Conservation (phyloP, 1,284 basidiomycete genomes). For the Phellopilus nigrolimitatus region DNA sequence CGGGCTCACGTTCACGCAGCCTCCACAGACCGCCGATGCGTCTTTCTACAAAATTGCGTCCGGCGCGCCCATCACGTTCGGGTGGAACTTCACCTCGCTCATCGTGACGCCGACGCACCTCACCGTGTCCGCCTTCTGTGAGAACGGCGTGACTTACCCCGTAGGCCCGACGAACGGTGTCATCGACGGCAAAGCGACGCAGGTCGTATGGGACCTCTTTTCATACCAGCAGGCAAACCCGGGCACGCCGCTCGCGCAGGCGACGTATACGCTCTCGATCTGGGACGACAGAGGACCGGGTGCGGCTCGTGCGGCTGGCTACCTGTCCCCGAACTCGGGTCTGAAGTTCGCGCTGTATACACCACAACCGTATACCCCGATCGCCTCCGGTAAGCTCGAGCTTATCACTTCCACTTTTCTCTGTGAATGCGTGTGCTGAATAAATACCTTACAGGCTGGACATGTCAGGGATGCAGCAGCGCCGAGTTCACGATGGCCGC, state of each 20-base stretch:
- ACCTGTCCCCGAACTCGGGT: conserved; percentile 63
- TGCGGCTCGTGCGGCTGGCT: conserved; percentile 56
- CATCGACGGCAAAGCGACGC: conserved; percentile 65
- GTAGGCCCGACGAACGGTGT: conserved; percentile 76
- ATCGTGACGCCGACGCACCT: conserved; percentile 64
- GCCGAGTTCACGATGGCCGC: conserved; percentile 43
- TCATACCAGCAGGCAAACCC: conserved; percentile 67
- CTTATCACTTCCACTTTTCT: conserved; percentile 12
- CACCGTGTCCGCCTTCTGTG: conserved; percentile 78
- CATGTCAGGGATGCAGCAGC: conserved; percentile 59
- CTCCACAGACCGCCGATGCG: conserved; percentile 65
- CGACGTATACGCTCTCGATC: conserved; percentile 73
- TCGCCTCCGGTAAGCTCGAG: conserved; percentile 51
- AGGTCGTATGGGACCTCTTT: conserved; percentile 79
- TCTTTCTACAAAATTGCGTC: conserved; percentile 88
- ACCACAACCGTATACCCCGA: conserved; percentile 70
- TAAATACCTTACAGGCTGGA: conserved; percentile 55
- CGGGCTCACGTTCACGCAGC: conserved; percentile 68
- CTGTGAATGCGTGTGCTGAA: conserved; percentile 11
- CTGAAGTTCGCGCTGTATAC: conserved; percentile 84
- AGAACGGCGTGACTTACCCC: conserved; percentile 84
- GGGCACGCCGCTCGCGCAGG: conserved; percentile 64
- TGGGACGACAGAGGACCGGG: conserved; percentile 74
- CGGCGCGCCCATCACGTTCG: conserved; percentile 76
- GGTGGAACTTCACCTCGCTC: conserved; percentile 84